Percentiles rank a stretch among this genome's conserved stretches.
Evolutionary conservation across 805 yeast species (phyloP).

Genomic region (Starmerella stigmatis): DNA sequence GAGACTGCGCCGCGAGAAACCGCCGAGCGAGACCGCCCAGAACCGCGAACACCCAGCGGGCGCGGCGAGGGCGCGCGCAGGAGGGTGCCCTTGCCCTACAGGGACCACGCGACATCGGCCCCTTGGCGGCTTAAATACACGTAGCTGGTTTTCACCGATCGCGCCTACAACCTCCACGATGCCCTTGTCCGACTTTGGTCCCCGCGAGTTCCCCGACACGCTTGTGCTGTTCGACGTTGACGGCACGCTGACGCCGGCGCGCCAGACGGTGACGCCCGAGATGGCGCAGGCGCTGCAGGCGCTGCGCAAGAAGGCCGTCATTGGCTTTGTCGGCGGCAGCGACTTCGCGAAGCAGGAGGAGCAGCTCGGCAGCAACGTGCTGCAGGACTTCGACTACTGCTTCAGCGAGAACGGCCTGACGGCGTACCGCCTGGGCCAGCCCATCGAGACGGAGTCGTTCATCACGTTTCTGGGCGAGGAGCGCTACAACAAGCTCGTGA

Average conservation of each 20-base stretch:
- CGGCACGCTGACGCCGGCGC: slow-evolving; percentile 97
- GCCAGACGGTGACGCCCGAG: slow-evolving; percentile 55
- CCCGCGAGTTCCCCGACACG: slow-evolving; percentile 59
- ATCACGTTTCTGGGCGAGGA: slow-evolving; percentile 93
- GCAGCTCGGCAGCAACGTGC: slow-evolving; percentile 75
- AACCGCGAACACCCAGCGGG: no score
- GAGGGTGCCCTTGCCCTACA: no score
- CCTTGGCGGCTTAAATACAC: no score
- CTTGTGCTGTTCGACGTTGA: slow-evolving; percentile 94
- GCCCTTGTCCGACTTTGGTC: slow-evolving; percentile 52
- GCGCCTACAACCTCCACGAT: background rate
- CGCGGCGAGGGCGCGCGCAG: no score
- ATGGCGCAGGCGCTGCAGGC: slow-evolving; percentile 59
- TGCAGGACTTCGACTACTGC: slow-evolving; percentile 83
- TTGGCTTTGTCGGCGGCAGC: slow-evolving; percentile 97
- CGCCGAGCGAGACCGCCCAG: no score
- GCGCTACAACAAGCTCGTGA: slow-evolving; percentile 78
- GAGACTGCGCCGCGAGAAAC: no score
- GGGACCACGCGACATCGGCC: no score
- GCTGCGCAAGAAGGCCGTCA: slow-evolving; percentile 81
- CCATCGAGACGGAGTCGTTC: slow-evolving; percentile 87
- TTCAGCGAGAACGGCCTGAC: slow-evolving; percentile 97
- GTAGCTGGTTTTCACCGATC: background rate
- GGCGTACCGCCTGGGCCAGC: slow-evolving; percentile 84
- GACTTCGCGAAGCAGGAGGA: slow-evolving; percentile 90